Base-by-base conservation (phyloP, 164 flowering plant genomes). In the Kingdonia uniflora region DNA sequence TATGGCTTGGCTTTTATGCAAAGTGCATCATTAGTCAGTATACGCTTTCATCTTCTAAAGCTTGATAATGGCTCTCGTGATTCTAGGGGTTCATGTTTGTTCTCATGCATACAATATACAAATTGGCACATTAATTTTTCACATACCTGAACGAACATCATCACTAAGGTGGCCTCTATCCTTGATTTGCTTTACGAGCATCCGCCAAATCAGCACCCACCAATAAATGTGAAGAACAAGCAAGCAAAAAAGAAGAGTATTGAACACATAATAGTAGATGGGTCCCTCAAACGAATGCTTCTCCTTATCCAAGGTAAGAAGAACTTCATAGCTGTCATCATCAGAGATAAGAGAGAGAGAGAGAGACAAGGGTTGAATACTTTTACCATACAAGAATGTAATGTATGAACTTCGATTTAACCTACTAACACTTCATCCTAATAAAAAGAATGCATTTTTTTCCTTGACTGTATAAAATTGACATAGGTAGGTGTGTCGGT, bases 171-270 rank as follows among this genome's bases (percentile, higher is more conserved):
- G 63, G 29, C 99, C 99, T 65, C 90, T 77, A 14, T 81, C 83
- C 68, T 77, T 77, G 62, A 92, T 68, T 84, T 92, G 97, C 52
- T 79, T 79, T 19, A 80, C 86, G 44, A 92, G 85, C 97, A 92
- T 92, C 66, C 96, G 77, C 40, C 54, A 76, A 50, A 92, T 92
- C 67, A 92, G 57, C 52, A 81, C 74, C 89, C 87, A 86, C 99
- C 99, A 89, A 56, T 84, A 92, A 59, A 92, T 73, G 46, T 88
- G 84, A 61, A 92, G 80, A 67, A 86, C 84, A 53, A 92, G 86
- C 75, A 89, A 71, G 75, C 83, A 82, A 61, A 55, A 75, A 16
- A 88, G 85, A 42, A 92, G 92, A 29, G 81, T 63, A 55, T 92
- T 92, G 76, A 92, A 86, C 54, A 77, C 37, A 57, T 86, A 92